phyloP scores from a whole-genome alignment of 768 basidiomycete species.

The Kwoniella dejecticola region DNA sequence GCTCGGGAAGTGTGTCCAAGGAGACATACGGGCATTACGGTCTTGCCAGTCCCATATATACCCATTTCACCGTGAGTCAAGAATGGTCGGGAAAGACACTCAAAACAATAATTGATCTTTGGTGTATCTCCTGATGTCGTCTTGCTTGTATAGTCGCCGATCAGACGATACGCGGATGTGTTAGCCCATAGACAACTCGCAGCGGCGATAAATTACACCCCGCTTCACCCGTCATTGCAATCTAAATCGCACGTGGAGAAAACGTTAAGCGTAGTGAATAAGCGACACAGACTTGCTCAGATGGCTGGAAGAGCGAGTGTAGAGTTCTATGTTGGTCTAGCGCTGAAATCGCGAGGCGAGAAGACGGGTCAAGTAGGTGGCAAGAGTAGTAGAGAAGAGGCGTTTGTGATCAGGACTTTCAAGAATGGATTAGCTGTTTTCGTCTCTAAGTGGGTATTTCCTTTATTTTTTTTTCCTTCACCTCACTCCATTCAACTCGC shows the following conservation, averaged over 20 bases:
- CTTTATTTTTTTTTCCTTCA: neutral
- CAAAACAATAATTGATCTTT: too few species aligned
- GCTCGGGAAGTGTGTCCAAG: slow-evolving; percentile 85
- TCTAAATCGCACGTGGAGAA: slow-evolving; percentile 86
- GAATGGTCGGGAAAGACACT: too few species aligned
- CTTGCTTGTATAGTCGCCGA: slow-evolving; percentile 78
- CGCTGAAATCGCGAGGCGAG: slow-evolving; percentile 65
- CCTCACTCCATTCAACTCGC: neutral
- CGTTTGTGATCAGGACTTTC: slow-evolving; percentile 81
- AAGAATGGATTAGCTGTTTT: slow-evolving; percentile 96
- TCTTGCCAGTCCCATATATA: slow-evolving; percentile 94
- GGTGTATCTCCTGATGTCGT: too few species aligned
- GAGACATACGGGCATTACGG: slow-evolving; percentile 97
- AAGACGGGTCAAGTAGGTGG: slow-evolving; percentile 52
- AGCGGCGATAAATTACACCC: slow-evolving; percentile 78
- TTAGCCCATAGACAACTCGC: slow-evolving; percentile 90
- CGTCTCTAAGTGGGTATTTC: slow-evolving; percentile 78
- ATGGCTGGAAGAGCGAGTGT: slow-evolving; percentile 96
- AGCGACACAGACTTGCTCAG: slow-evolving; percentile 92
- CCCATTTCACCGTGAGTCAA: slow-evolving; percentile 83
- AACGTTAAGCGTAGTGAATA: slow-evolving; percentile 80
- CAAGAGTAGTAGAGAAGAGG: slow-evolving; percentile 49
- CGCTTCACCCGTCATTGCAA: slow-evolving; percentile 84
- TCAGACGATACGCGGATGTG: slow-evolving; percentile 93
- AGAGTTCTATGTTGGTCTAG: slow-evolving; percentile 95